A percentile compares a stretch with the other conserved stretches of the same genome.
Conservation (phyloP, 2,329 filamentous ascomycete genomes). For the Paecilomyces sp. region DNA sequence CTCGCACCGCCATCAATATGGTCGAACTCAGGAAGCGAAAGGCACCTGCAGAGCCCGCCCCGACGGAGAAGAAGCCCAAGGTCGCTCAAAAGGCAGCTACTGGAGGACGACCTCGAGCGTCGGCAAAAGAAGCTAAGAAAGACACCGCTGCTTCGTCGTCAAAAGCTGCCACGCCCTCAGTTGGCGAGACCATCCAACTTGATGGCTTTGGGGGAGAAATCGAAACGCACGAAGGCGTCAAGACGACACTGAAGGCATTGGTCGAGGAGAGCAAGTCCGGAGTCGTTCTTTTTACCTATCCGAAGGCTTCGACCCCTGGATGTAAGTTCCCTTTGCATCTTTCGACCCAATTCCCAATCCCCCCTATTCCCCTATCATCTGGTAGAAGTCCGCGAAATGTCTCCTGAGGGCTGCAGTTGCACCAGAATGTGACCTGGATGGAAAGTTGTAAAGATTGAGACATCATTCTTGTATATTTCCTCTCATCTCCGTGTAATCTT, state of each 20-base stretch:
- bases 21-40: constrained; percentile 60
- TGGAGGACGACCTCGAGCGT: constrained; percentile 19
- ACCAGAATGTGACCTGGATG: not conserved
- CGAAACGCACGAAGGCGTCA: constrained; percentile 75
- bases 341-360: not conserved
- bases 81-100: constrained; percentile 22
- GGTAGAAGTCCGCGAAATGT: not conserved
- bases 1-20: constrained; percentile 14
- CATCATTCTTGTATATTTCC: not conserved
- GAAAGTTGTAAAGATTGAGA: not conserved
- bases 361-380: not conserved
- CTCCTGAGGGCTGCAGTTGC: not conserved
- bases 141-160: constrained; percentile 8
- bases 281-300: constrained; percentile 91
- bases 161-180: constrained; percentile 17
- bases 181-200: constrained; percentile 48
- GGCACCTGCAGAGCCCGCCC: constrained; percentile 42
- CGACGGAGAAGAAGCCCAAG: constrained; percentile 21
- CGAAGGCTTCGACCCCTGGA: constrained; percentile 86
- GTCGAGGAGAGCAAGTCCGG: constrained; percentile 77
- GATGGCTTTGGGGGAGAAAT: constrained; percentile 60
- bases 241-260: constrained; percentile 71
- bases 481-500: not conserved
- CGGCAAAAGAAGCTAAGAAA: constrained; percentile 21
- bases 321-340: constrained; percentile 55